A percentile compares a stretch with the other conserved stretches of the same genome.
Conservation (phyloP, 2,329 filamentous ascomycete species). For the Pseudocercospora eumusae region DNA sequence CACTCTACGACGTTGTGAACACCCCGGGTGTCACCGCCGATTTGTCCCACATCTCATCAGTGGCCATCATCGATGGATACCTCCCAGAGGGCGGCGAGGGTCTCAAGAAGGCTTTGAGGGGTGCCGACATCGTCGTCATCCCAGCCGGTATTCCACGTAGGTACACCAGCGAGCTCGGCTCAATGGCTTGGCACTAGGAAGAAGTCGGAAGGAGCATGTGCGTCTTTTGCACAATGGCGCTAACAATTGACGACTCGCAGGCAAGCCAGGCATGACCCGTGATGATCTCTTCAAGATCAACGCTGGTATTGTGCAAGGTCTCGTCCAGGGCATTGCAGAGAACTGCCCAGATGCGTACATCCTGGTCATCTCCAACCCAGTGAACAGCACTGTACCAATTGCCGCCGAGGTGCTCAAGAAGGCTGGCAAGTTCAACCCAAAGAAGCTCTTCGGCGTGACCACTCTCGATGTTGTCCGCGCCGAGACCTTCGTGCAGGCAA, state of each 20-base stretch:
- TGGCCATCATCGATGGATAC: constrained; percentile 83
- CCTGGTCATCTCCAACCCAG: constrained; percentile 97
- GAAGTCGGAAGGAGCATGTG: constrained; percentile 20
- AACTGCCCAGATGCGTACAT: constrained; percentile 90
- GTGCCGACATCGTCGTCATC: constrained; percentile 94
- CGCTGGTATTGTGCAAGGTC: constrained; percentile 92
- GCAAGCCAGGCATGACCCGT: constrained; percentile 99
- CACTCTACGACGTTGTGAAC: constrained; percentile 99
- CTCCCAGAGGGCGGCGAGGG: constrained; percentile 76
- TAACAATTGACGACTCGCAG: constrained; percentile 49
- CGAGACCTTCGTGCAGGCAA: constrained; percentile 90
- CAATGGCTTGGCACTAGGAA: constrained; percentile 12
- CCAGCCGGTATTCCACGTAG: constrained; percentile 94
- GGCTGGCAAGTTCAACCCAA: constrained; percentile 88
- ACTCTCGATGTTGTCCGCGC: constrained; percentile 97
- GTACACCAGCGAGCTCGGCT: constrained; percentile 20
- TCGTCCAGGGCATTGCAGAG: constrained; percentile 85
- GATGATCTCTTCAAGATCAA: constrained; percentile 99
- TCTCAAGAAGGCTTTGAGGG: constrained; percentile 83
- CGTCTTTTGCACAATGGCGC: constrained; percentile 18
- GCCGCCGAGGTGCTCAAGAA: constrained; percentile 94
- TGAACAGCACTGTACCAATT: constrained; percentile 98
- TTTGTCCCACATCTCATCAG: constrained; percentile 93
- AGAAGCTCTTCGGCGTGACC: constrained; percentile 97
- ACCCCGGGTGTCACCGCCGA: constrained; percentile 94